Conservation (phyloP, 2,329 filamentous ascomycete genomes). For the Magnaporthiopsis poae region DNA sequence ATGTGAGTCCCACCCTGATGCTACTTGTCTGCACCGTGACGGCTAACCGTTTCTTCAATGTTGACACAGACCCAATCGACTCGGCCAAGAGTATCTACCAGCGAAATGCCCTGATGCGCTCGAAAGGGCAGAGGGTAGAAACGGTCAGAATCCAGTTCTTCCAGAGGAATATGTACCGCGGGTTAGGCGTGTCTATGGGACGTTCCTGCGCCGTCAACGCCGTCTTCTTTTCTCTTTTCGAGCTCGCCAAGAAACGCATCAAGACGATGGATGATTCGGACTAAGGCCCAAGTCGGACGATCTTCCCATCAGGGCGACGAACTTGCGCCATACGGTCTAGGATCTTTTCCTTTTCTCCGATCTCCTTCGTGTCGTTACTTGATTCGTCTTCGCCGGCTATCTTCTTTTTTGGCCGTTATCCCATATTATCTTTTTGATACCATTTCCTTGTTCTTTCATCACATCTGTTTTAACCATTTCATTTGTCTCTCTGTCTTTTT, state of each 20-base stretch:
- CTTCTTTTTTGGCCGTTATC: neutral
- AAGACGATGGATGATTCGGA: conserved; percentile 39
- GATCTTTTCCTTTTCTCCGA: neutral
- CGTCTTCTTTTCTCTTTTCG: conserved; percentile 82
- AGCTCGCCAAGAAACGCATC: conserved; percentile 66
- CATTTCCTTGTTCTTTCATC: neutral
- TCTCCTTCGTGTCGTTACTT: neutral
- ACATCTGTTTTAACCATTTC: neutral
- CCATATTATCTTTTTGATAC: neutral
- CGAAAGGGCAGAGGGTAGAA: conserved; percentile 53
- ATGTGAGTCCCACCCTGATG: conserved; percentile 41
- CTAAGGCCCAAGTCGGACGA: neutral
- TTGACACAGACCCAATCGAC: conserved; percentile 57
- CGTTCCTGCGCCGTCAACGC: conserved; percentile 76
- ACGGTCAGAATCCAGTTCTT: conserved; percentile 70
- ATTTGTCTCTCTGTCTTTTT: neutral
- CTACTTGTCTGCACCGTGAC: conserved; percentile 6
- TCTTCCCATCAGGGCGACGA: neutral
- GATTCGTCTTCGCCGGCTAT: neutral
- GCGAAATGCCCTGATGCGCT: conserved; percentile 64
- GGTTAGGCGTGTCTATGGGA: conserved; percentile 72
- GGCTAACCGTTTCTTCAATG: conserved; percentile 14
- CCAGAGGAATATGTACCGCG: conserved; percentile 69
- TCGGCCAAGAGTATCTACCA: conserved; percentile 81
- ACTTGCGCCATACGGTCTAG: neutral